Conservation (phyloP, 129 eudicot species). For the Tagetes erecta region DNA sequence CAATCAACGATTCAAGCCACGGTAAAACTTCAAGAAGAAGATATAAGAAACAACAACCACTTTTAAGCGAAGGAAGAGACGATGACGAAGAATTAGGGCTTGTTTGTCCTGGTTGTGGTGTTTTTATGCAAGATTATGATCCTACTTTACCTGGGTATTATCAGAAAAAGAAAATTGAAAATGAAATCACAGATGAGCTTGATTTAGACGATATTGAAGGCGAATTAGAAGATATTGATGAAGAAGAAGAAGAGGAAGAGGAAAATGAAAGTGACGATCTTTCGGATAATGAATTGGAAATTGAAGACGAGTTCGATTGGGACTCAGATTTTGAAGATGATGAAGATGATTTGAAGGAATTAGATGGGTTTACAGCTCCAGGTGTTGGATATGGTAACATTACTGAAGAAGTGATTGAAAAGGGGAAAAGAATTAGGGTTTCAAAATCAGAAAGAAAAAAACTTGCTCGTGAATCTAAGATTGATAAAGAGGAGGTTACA, state of each 20-base stretch:
- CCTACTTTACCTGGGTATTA: slow-evolving; percentile 79
- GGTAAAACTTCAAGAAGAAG: slow-evolving; percentile 49
- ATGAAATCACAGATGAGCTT: slow-evolving; percentile 25
- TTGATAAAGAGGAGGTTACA: slow-evolving; percentile 70
- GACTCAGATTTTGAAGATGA: slow-evolving; percentile 57
- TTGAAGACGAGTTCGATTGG: slow-evolving; percentile 57
- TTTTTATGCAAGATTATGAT: slow-evolving; percentile 95
- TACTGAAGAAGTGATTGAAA: slow-evolving; percentile 67
- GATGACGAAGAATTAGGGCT: slow-evolving; percentile 69
- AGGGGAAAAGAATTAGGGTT: slow-evolving; percentile 52
- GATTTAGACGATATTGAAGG: slow-evolving; percentile 38
- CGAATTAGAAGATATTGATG: slow-evolving; percentile 42
- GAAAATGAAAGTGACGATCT: slow-evolving; percentile 34
- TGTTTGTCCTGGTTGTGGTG: slow-evolving; percentile 96
- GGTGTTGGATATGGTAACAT: slow-evolving; percentile 86
- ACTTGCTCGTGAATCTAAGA: slow-evolving; percentile 63
- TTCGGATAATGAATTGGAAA: slow-evolving; percentile 35
- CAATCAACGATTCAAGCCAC: slow-evolving; percentile 29
- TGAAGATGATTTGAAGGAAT: slow-evolving; percentile 58
- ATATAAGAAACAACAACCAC: slow-evolving; percentile 36
- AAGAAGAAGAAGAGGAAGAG: slow-evolving; percentile 46
- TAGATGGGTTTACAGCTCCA: slow-evolving; percentile 72
- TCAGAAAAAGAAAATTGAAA: slow-evolving; percentile 59
- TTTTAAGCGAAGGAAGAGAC: slow-evolving; percentile 94
- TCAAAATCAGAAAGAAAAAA: slow-evolving; percentile 81